Evolutionary conservation across 1,284 basidiomycete species (phyloP), one percentile per base, ranked within the genome.

Genomic region (Vanrija humicola): DNA sequence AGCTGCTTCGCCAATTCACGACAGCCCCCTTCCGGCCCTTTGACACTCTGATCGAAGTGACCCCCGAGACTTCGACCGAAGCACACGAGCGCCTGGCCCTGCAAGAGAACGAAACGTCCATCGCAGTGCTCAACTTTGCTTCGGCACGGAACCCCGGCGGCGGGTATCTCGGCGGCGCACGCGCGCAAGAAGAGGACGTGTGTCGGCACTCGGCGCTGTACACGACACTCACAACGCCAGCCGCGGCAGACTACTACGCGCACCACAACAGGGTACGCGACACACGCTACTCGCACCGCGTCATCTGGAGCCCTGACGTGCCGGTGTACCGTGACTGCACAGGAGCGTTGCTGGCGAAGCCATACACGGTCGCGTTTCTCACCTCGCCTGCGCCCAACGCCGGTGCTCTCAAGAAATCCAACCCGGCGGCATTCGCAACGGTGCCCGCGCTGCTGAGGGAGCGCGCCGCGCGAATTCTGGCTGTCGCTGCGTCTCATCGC

Each of bases 101-200:
- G 9, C 12, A 12, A 34, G 34, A 34, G 12, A 12, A 34, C 34
- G 34, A 8, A 5, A 12, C 9, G 4, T 10, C 44, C 19, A 26
- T 49, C 25, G 29, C 44, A 10, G 55, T 56, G 16, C 59, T 61
- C 39, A 61, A 61, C 55, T 61, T 49, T 45, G 59, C 59, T 12
- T 52, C 49, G 12, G 59, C 59, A 14, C 53, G 52, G 5, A 51
- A 57, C 21, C 55, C 55, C 6, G 59, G 59, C 38, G 59, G 59
- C 7, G 59, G 59, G 15, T 61, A 61, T 46, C 50, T 61, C 9
- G 29, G 28, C 1, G 59, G 59, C 18, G 59, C 59, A 9, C 38
- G 25, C 7, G 59, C 59, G 26, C 59, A 61, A 43, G 59, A 61
- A 46, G 59, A 61, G 25, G 59, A 61, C 43, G 16, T 61, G n/a